A percentile compares a stretch with the other conserved stretches of the same genome.
phyloP scores from a whole-genome alignment of 1,139 yeast genomes.

The Kodamaea sp. region DNA sequence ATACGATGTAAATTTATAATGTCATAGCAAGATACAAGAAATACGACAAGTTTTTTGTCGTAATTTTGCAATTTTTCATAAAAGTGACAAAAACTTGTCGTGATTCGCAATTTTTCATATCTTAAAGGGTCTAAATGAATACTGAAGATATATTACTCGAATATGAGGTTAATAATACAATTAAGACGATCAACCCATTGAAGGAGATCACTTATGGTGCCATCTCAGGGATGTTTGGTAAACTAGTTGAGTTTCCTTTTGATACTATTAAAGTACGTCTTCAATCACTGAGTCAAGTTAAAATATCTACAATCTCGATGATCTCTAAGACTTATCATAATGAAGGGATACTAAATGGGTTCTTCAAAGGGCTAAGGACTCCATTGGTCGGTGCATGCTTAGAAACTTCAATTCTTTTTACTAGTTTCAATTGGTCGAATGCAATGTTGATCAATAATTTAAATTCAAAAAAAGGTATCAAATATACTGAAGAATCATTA shows the following conservation, averaged over 20 bases:
- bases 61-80: neutral
- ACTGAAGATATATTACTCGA: neutral
- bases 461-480: constrained; percentile 1
- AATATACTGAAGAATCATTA: constrained; percentile 15
- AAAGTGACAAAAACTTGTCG: neutral
- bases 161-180: neutral
- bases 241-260: constrained; percentile 83
- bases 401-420: constrained; percentile 74
- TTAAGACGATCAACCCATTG: constrained; percentile 20
- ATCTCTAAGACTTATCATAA: constrained; percentile 53
- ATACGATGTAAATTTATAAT: too few relatives aligned
- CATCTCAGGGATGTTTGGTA: constrained; percentile 76
- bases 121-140: neutral
- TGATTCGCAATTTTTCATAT: neutral
- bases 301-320: constrained; percentile 54
- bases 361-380: constrained; percentile 64
- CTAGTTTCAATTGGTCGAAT: constrained; percentile 52
- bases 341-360: constrained; percentile 60
- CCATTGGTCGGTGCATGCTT: constrained; percentile 86
- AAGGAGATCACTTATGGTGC: constrained; percentile 48
- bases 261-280: constrained; percentile 89
- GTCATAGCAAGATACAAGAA: too few relatives aligned
- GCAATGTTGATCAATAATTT: constrained; percentile 19
- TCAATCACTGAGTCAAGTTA: constrained; percentile 47
- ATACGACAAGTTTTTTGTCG: too few relatives aligned